Evolutionary conservation across 2,329 filamentous ascomycete genomes (phyloP).

Genomic region (Cryphonectria radicalis): DNA sequence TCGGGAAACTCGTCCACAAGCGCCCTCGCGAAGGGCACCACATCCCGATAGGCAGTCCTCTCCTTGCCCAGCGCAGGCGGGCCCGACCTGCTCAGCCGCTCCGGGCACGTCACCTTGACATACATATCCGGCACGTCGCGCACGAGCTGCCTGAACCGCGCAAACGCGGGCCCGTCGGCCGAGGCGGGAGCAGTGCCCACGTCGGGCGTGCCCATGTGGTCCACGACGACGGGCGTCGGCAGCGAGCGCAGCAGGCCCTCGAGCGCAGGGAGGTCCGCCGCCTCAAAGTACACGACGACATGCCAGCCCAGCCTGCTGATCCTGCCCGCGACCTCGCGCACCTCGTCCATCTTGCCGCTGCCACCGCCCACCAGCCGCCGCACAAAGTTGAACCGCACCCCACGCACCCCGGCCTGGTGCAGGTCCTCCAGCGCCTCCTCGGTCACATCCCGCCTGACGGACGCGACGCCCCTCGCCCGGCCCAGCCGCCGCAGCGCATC

Average conservation of each 20-base stretch:
- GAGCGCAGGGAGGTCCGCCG: slow-evolving; percentile 1
- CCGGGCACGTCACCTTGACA: slow-evolving; percentile 9
- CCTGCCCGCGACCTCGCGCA: slow-evolving; percentile 1
- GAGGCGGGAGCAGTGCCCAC: background rate
- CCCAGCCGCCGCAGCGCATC: background rate
- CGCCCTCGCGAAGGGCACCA: background rate
- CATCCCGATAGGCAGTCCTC: background rate
- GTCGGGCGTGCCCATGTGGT: slow-evolving; percentile 9
- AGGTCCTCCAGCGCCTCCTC: background rate
- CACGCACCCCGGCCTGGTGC: slow-evolving; percentile 1
- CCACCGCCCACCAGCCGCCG: background rate
- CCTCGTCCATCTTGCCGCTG: background rate
- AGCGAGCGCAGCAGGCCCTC: background rate
- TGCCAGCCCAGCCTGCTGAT: slow-evolving; percentile 4
- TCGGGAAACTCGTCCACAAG: background rate
- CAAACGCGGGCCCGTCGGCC: background rate
- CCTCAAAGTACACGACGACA: slow-evolving; percentile 7
- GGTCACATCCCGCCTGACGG: background rate
- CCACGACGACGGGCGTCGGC: background rate
- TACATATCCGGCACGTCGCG: background rate
- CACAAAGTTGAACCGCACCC: slow-evolving; percentile 4
- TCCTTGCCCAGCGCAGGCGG: background rate
- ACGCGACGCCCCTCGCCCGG: slow-evolving; percentile 3
- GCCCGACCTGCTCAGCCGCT: slow-evolving; percentile 1
- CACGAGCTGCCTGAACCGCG: background rate